Evolutionary conservation across 2,329 filamentous ascomycete species (phyloP).

Genomic region (Pseudogymnoascus sp.): DNA sequence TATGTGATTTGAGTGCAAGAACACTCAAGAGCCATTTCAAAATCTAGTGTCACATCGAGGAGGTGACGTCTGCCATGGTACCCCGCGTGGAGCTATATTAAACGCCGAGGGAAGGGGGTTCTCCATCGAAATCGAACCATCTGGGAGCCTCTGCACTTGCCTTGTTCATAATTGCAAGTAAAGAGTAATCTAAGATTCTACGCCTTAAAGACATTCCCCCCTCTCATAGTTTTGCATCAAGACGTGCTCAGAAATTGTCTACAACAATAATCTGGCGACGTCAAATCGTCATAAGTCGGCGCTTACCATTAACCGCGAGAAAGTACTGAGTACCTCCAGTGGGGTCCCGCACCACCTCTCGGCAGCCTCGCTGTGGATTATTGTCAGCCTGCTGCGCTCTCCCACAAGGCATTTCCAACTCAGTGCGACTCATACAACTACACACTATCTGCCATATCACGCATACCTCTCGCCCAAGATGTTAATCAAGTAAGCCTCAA

Average conservation of each 20-base stretch:
- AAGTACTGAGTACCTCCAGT: constrained; percentile 5
- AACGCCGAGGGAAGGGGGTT: neutral
- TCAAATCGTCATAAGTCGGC: neutral
- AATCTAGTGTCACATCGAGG: too few species aligned
- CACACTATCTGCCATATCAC: neutral
- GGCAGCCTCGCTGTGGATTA: constrained; percentile 6
- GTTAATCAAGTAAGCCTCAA: constrained; percentile 42
- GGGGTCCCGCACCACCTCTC: constrained; percentile 6
- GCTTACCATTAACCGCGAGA: constrained; percentile 1
- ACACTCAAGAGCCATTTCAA: neutral
- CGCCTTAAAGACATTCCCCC: neutral
- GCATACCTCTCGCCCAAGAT: constrained; percentile 29
- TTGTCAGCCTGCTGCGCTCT: constrained; percentile 4
- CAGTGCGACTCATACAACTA: neutral
- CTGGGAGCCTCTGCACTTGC: neutral
- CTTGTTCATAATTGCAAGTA: neutral
- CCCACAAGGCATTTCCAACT: constrained; percentile 1
- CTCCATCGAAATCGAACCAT: neutral
- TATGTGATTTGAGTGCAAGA: neutral
- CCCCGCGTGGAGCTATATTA: neutral
- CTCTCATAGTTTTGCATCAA: neutral
- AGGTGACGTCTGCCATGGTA: neutral
- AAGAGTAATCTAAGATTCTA: neutral
- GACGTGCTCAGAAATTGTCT: neutral
- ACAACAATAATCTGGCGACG: too few species aligned